A percentile compares a stretch with the other conserved stretches of the same genome.
Conservation (phyloP, 2,329 filamentous ascomycete species). For the Helicocarpus griseus region DNA sequence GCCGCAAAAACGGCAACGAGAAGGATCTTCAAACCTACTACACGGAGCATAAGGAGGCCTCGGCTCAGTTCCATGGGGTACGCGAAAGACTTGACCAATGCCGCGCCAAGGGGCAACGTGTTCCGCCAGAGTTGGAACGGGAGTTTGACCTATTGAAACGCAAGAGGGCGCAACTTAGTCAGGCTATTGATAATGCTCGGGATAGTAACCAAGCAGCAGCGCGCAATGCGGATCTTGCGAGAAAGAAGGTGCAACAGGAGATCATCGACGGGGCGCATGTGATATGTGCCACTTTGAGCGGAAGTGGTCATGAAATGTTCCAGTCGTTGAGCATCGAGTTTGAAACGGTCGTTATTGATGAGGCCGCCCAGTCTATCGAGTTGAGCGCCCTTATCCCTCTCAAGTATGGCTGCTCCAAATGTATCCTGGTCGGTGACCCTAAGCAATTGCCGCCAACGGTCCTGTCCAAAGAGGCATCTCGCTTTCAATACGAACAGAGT, state of each 20-base stretch:
- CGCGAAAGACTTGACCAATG: conserved; percentile 62
- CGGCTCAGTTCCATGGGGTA: conserved; percentile 59
- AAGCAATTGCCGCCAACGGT: conserved; percentile 96
- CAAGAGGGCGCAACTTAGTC: conserved; percentile 65
- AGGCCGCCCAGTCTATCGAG: conserved; percentile 96
- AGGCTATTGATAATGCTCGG: conserved; percentile 76
- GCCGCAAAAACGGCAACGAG: conserved; percentile 35
- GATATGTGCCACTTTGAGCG: conserved; percentile 88
- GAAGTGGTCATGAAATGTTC: conserved; percentile 96
- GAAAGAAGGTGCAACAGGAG: conserved; percentile 77
- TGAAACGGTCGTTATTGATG: conserved; percentile 96
- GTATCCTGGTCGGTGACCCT: conserved; percentile 92
- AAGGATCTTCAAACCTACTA: conserved; percentile 59
- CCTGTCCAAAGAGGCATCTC: conserved; percentile 81
- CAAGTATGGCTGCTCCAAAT: conserved; percentile 95
- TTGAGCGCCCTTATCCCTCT: conserved; percentile 91
- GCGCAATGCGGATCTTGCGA: conserved; percentile 76
- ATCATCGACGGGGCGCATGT: conserved; percentile 87
- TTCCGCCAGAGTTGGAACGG: conserved; percentile 50
- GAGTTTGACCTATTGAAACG: conserved; percentile 70
- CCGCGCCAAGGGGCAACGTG: conserved; percentile 41
- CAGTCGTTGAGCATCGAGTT: conserved; percentile 90
- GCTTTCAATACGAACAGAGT: conserved; percentile 94
- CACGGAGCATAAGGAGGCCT: conserved; percentile 50
- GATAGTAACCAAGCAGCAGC: conserved; percentile 73